Conservation (phyloP, 2,329 filamentous ascomycete genomes). For the Neonectria faginata region DNA sequence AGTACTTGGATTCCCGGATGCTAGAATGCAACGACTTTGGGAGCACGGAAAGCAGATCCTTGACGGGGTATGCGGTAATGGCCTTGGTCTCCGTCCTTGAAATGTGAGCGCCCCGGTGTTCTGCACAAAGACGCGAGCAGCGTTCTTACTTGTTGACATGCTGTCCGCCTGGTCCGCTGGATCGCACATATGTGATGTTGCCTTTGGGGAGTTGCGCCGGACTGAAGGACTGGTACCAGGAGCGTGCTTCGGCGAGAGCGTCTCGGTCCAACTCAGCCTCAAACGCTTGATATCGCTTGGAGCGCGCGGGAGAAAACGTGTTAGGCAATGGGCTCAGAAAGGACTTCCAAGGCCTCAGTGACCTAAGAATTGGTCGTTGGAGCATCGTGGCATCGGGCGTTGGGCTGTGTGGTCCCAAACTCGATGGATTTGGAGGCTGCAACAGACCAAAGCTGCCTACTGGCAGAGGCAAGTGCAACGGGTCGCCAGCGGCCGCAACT, state of each 20-base stretch:
- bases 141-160: conserved; percentile 70
- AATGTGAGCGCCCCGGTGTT: conserved; percentile 56
- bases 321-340: neutral
- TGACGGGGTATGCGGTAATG: conserved; percentile 63
- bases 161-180: conserved; percentile 70
- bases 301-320: conserved; percentile 33
- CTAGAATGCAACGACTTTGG: conserved; percentile 60
- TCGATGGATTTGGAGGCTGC: neutral
- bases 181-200: conserved; percentile 66
- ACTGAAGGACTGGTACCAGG: conserved; percentile 62
- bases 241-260: conserved; percentile 62
- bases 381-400: conserved; percentile 31
- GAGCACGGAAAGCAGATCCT: conserved; percentile 58
- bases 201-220: conserved; percentile 61
- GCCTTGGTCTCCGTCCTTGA: conserved; percentile 71
- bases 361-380: conserved; percentile 20
- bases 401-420: neutral
- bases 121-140: conserved; percentile 48
- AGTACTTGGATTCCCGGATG: conserved; percentile 67
- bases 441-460: neutral
- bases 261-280: conserved; percentile 63
- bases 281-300: conserved; percentile 60
- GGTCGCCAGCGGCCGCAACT: conserved; percentile 12
- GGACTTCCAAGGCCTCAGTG: conserved; percentile 6
- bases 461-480: neutral